Conservation (phyloP, 169 alveolate genomes). For the Plasmodium malariae region DNA sequence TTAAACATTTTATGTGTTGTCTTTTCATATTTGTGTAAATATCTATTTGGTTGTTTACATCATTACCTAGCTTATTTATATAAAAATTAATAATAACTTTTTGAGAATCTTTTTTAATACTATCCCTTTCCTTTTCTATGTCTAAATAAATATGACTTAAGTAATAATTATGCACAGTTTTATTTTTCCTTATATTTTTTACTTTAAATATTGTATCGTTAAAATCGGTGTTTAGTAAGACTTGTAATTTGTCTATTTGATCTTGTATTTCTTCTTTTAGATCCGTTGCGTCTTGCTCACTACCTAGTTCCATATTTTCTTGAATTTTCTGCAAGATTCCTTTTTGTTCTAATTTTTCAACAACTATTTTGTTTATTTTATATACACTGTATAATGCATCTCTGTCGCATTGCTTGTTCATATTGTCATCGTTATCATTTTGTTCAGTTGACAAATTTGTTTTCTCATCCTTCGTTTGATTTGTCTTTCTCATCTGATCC, state of each 20-base stretch:
- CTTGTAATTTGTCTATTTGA: background rate
- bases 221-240: background rate
- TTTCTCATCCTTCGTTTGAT: background rate
- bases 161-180: slow-evolving; percentile 12
- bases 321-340: background rate
- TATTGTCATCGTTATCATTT: background rate
- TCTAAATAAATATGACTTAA: slow-evolving; percentile 22
- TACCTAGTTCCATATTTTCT: background rate
- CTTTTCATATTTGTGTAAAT: slow-evolving; percentile 63
- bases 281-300: background rate
- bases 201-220: background rate
- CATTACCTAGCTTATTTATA: background rate
- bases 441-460: background rate
- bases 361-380: background rate
- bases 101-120: background rate
- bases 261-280: slow-evolving; percentile 5
- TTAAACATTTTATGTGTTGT: slow-evolving; percentile 22
- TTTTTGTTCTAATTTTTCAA: background rate
- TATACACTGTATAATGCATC: background rate
- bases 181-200: slow-evolving; percentile 19
- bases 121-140: background rate
- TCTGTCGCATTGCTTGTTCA: background rate
- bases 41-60: slow-evolving; percentile 18
- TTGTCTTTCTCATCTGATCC: background rate
- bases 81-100: slow-evolving; percentile 35